Evolutionary conservation across 2,329 filamentous ascomycete species (phyloP), one percentile per base, ranked within the genome.

Genomic region (Trichoderma oligosporum): DNA sequence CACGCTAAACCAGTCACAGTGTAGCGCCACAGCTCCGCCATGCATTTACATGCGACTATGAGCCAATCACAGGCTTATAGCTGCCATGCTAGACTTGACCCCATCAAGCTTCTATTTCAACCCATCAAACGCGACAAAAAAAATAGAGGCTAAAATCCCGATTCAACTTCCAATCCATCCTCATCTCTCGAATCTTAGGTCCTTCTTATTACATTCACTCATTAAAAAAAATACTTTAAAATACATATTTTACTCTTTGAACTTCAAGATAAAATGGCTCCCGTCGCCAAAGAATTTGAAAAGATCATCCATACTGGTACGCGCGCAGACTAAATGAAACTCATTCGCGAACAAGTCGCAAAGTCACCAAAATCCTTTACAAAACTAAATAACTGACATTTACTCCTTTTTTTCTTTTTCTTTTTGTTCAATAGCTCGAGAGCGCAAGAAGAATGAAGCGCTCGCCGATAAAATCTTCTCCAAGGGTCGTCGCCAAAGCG

Each of bases 391-490:
- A 18, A n/a, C 42, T 48, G 27, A 56, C 25, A n/a, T n/a, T n/a
- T n/a, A n/a, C n/a, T n/a, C n/a, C n/a, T n/a, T n/a, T n/a, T n/a
- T n/a, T n/a, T n/a, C n/a, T n/a, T n/a, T n/a, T n/a, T n/a, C n/a
- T n/a, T n/a, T n/a, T n/a, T n/a, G n/a, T 5, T 42, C 45, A 35
- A 36, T 63, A 84, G 83, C 78, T 61, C 85, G 87, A 60, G 80
- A 88, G 70, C 83, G 84, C 69, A 87, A 87, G 74, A 86, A 84
- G 74, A 85, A 87, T 64, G 83, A 89, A 67, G 78, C 76, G 3
- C 81, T 91, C n/a, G 88, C 88, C 29, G 80, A 87, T 65, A 79
- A 82, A 67, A 89, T 92, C 67, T 86, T 92, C 64, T 82, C 82
- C 63, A 76, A 73, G 62, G 82, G 82, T 67, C 82, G 85, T 63